A percentile compares a stretch with the other conserved stretches of the same genome.
Evolutionary conservation across 139 green algal species (phyloP).

Genomic region (Choricystis sp.): DNA sequence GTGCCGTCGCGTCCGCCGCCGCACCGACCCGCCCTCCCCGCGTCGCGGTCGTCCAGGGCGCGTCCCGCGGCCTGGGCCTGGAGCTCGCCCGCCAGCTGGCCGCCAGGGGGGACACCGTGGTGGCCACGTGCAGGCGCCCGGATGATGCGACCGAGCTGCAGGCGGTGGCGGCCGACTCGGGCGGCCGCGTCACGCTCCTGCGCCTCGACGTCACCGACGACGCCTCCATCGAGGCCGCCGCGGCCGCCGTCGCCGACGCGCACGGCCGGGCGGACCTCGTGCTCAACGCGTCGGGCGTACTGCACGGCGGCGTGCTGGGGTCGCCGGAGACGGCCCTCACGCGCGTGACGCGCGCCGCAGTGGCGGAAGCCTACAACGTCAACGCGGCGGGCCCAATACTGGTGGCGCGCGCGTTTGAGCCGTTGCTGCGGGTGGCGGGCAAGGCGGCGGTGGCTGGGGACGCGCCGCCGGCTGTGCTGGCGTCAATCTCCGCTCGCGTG

Average conservation of each 20-base stretch:
- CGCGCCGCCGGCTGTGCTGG: slow-evolving; percentile 35
- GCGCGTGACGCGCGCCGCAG: slow-evolving; percentile 21
- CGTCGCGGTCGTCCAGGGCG: slow-evolving; percentile 7
- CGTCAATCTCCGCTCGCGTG: slow-evolving; percentile 58
- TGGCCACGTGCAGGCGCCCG: slow-evolving; percentile 55
- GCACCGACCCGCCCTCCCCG: no score
- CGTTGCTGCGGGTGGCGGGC: slow-evolving; percentile 20
- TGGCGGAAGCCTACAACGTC: slow-evolving; percentile 29
- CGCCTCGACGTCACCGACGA: slow-evolving; percentile 37
- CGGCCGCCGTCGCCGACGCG: slow-evolving; percentile 8
- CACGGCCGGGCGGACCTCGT: slow-evolving; percentile 40
- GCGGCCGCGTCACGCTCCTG: slow-evolving; percentile 26
- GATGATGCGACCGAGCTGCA: slow-evolving; percentile 19
- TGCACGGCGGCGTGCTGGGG: slow-evolving; percentile 23
- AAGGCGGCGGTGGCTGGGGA: slow-evolving; percentile 9
- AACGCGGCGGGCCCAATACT: slow-evolving; percentile 68
- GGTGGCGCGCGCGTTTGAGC: slow-evolving; percentile 34
- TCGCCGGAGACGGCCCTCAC: slow-evolving; percentile 49
- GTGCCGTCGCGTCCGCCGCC: no score
- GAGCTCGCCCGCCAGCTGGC: slow-evolving; percentile 51
- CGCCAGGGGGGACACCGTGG: slow-evolving; percentile 21
- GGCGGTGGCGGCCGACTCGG: slow-evolving; percentile 13
- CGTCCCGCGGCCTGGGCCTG: slow-evolving; percentile 39
- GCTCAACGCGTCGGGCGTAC: slow-evolving; percentile 48
- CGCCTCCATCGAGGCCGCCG: slow-evolving; percentile 29